Evolutionary conservation across 306 rosid species (phyloP), one percentile per base, ranked within the genome.

Genomic region (Lablab purpureus): DNA sequence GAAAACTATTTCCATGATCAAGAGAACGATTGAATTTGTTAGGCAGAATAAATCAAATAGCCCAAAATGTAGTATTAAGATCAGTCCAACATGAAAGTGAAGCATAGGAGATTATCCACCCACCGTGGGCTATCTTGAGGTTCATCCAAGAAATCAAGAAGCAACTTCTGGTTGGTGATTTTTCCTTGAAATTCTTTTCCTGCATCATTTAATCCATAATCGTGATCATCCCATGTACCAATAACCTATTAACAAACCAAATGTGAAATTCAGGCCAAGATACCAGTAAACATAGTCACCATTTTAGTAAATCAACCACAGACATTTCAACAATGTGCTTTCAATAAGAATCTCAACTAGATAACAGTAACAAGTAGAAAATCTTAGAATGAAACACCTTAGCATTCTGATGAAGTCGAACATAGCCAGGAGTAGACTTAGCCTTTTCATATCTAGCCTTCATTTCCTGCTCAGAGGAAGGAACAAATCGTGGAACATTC

Each of bases 221-320:
- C 97, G 51, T 90, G 97, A 80, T 93, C 96, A 84, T 93, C 97
- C 97, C 97, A 93, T 41, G 92, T 89, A 52, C 97, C 97, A 77
- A 93, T 82, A 75, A 92, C 93, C 94, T 92, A 83, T 19, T 64
- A 74, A 51, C 78, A 85, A 81, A 60, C 54, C 78, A 73, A 80
- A 36, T 68, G 54, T 52, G 59, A 47, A 60, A 72, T 80, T 85
- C 73, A 71, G 75, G 71, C 71, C 65, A 37, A 32, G 75, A 40
- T 21, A 64, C 18, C 19, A 11, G 81, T 14, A 67, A 76, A 70
- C 52, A 66, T 1, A 55, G 36, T 21, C 40, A 55, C 28, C 80
- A 23, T 27, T 58, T 69, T 37, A 73, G 43, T 56, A 74, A 75
- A 65, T 43, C 30, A 64, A 51, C 37, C 54, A 59, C 34, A 79